Evolutionary conservation across 805 yeast genomes (phyloP).

Genomic region (Hanseniaspora nectarophila): DNA sequence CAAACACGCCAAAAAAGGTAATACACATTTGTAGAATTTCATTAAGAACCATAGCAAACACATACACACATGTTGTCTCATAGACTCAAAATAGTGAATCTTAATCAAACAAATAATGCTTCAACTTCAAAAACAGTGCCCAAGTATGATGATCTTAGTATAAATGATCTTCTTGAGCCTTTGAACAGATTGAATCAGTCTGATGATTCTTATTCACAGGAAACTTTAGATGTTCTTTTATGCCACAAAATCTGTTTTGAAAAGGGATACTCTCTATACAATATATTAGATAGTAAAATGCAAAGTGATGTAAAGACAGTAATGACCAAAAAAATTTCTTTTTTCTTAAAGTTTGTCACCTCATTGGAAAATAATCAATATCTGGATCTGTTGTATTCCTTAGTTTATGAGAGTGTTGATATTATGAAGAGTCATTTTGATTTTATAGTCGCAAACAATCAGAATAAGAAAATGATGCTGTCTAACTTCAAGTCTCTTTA

Average conservation of each 20-base stretch:
- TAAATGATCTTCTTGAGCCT: background rate
- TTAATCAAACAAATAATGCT: background rate
- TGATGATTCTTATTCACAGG: background rate
- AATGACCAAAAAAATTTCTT: background rate
- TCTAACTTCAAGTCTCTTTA: constrained; percentile 19
- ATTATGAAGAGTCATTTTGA: background rate
- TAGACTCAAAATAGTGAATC: background rate
- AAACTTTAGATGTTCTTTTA: background rate
- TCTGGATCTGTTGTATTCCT: background rate
- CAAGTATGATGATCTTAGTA: background rate
- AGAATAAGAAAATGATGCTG: background rate
- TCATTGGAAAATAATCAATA: background rate
- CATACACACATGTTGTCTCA: background rate
- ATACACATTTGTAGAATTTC: background rate
- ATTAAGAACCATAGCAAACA: background rate
- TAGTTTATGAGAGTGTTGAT: background rate
- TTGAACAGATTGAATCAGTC: background rate
- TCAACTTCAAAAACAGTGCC: too few species aligned
- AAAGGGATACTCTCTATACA: background rate
- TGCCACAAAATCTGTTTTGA: background rate
- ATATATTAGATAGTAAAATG: background rate
- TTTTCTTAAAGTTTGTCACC: background rate
- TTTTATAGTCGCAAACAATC: background rate
- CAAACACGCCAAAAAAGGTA: background rate
- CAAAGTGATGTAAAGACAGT: background rate